Percentiles rank a stretch among this genome's conserved stretches.
Conservation (phyloP, 1,139 yeast species). For the Yueomyces sp. region DNA sequence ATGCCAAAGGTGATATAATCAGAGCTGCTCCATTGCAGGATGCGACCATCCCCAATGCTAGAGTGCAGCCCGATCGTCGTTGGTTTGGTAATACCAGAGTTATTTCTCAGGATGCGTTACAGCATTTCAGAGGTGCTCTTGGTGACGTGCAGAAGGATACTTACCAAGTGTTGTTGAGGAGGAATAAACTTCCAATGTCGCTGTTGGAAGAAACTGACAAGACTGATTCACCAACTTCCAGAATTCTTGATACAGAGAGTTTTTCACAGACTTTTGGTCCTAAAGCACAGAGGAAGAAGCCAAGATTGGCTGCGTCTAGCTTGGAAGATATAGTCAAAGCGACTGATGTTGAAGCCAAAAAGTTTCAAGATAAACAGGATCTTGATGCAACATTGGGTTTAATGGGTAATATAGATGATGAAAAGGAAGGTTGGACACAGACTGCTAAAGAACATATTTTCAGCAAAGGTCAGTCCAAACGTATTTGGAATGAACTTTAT, state of each 20-base stretch:
- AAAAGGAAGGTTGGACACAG: constrained; percentile 66
- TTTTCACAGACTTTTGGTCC: constrained; percentile 83
- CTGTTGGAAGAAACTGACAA: constrained; percentile 73
- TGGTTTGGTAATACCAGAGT: constrained; percentile 98
- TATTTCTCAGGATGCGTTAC: constrained; percentile 89
- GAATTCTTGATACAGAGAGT: constrained; percentile 79
- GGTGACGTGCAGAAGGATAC: constrained; percentile 80
- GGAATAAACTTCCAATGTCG: constrained; percentile 95
- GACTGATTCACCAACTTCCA: constrained; percentile 62
- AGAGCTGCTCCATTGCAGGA: constrained; percentile 84
- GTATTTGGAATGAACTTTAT: constrained; percentile 96
- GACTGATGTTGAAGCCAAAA: constrained; percentile 46
- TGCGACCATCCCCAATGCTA: constrained; percentile 77
- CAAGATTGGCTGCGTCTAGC: constrained; percentile 63
- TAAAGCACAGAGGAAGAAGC: constrained; percentile 85
- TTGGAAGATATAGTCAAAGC: constrained; percentile 68
- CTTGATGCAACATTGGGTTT: constrained; percentile 64
- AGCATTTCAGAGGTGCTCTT: constrained; percentile 89
- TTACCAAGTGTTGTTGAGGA: constrained; percentile 73
- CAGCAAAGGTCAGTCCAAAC: constrained; percentile 92
- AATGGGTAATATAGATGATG: constrained; percentile 59
- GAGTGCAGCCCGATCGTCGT: constrained; percentile 90
- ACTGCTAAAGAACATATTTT: constrained; percentile 93
- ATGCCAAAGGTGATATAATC: constrained; percentile 76
- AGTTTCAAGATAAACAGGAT: constrained; percentile 61